Evolutionary conservation across 2,329 filamentous ascomycete species (phyloP).

Genomic region (Lachnellula suecica): DNA sequence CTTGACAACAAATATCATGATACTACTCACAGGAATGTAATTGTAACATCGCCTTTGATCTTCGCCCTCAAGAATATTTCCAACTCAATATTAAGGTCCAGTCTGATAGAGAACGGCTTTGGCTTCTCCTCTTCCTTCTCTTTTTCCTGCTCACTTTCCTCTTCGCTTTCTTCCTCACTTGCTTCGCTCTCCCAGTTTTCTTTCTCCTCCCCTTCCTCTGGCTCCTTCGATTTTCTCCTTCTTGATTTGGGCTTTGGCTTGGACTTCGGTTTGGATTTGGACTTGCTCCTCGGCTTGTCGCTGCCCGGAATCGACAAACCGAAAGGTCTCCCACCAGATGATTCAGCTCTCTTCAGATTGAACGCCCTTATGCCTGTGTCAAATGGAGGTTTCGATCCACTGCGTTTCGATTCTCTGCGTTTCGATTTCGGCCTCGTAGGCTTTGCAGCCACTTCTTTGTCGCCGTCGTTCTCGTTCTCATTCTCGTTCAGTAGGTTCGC

Average conservation of each 20-base stretch:
- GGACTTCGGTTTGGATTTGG: slow-evolving; percentile 15
- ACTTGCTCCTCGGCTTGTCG: slow-evolving; percentile 6
- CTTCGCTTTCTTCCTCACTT: slow-evolving; percentile 6
- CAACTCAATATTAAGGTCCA: slow-evolving; percentile 75
- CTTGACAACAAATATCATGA: too few species aligned
- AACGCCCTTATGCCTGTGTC: slow-evolving; percentile 27
- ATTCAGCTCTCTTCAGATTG: slow-evolving; percentile 24
- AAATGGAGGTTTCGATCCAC: slow-evolving; percentile 5
- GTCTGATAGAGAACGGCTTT: slow-evolving; percentile 66
- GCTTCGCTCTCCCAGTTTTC: slow-evolving; percentile 13
- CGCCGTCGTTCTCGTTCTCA: slow-evolving; percentile 1
- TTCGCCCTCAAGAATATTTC: slow-evolving; percentile 78
- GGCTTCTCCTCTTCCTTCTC: slow-evolving; percentile 43
- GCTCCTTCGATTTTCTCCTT: slow-evolving; percentile 11
- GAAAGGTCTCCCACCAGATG: slow-evolving; percentile 21
- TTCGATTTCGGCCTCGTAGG: neutral
- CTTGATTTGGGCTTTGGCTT: slow-evolving; percentile 11
- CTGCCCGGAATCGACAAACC: slow-evolving; percentile 15
- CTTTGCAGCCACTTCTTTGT: slow-evolving; percentile 2
- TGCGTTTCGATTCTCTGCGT: neutral
- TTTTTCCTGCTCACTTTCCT: slow-evolving; percentile 30
- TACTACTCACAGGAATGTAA: slow-evolving; percentile 32
- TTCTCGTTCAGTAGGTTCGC: slow-evolving; percentile 5
- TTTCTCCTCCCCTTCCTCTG: slow-evolving; percentile 12
- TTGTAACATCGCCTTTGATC: slow-evolving; percentile 80